These are phyloP conservation scores for Kurtzmaniella natalensis DNA, from an alignment of 1,139 yeast genomes.

Conservation along the genomic window DNA sequence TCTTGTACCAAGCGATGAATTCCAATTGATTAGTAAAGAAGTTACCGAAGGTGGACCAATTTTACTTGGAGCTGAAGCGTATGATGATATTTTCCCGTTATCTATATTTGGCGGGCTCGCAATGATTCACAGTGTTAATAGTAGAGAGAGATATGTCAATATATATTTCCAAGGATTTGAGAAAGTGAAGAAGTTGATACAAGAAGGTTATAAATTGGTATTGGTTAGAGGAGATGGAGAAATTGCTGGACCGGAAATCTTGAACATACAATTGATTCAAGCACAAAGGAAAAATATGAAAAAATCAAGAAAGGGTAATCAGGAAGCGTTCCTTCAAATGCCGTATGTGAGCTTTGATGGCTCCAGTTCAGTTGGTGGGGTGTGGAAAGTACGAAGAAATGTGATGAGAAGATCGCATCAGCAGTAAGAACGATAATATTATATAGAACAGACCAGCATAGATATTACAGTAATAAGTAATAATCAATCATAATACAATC, in stretches of 20 bases:
- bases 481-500: no score
- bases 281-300: constrained; percentile 8
- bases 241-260: constrained; percentile 31
- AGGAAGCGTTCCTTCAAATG: constrained; percentile 14
- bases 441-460: no score
- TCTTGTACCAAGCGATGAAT: constrained; percentile 17
- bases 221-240: constrained; percentile 67
- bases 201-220: constrained; percentile 32
- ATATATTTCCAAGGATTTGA: constrained; percentile 50
- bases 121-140: constrained; percentile 62
- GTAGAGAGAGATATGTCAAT: constrained; percentile 36
- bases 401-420: constrained; percentile 46
- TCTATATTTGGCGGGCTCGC: constrained; percentile 35
- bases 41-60: constrained; percentile 1
- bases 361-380: constrained; percentile 50
- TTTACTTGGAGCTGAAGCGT: constrained; percentile 1
- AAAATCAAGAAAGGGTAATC: constrained; percentile 9
- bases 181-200: constrained; percentile 10
- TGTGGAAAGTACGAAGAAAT: constrained; percentile 61
- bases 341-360: constrained; percentile 54
- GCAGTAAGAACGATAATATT: constrained; percentile 1
- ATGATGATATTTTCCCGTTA: constrained; percentile 1
- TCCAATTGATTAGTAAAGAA: constrained; percentile 1
- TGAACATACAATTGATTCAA: constrained; percentile 20
- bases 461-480: no score